phyloP scores from a whole-genome alignment of 2,329 filamentous ascomycete species.

The Neofusicoccum umdonicola region DNA sequence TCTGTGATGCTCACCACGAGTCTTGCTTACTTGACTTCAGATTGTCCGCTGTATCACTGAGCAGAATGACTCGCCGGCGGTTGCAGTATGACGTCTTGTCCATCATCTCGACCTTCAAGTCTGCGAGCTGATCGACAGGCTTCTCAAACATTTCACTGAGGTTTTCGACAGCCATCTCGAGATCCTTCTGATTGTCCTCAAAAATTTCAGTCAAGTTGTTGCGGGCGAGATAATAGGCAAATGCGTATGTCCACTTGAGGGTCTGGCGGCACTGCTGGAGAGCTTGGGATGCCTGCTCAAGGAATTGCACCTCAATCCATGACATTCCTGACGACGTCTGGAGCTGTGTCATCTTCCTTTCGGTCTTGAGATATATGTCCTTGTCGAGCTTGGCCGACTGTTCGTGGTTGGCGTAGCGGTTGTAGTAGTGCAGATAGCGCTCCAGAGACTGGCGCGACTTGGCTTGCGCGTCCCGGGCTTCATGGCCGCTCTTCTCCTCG shows the following conservation, averaged over 20 bases:
- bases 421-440: slow-evolving; percentile 98
- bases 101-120: slow-evolving; percentile 94
- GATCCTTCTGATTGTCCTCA: slow-evolving; percentile 96
- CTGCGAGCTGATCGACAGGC: slow-evolving; percentile 79
- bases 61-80: slow-evolving; percentile 81
- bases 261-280: slow-evolving; percentile 97
- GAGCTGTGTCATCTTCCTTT: slow-evolving; percentile 98
- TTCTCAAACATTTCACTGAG: slow-evolving; percentile 99
- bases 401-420: slow-evolving; percentile 97
- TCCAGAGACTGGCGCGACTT: slow-evolving; percentile 87
- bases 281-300: slow-evolving; percentile 88
- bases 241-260: slow-evolving; percentile 98
- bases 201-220: slow-evolving; percentile 98
- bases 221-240: slow-evolving; percentile 92
- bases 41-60: slow-evolving; percentile 91
- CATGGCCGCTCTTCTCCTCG: slow-evolving; percentile 90
- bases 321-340: slow-evolving; percentile 94
- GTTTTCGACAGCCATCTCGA: slow-evolving; percentile 95
- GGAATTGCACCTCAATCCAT: slow-evolving; percentile 98
- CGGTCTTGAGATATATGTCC: slow-evolving; percentile 92
- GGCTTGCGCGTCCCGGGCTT: slow-evolving; percentile 88
- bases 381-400: slow-evolving; percentile 95
- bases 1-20: background rate
- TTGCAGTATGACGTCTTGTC: slow-evolving; percentile 98
- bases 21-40: slow-evolving; percentile 71